Base-by-base conservation (phyloP, 495 filamentous ascomycete genomes). In the Penicillium malachiteum region DNA sequence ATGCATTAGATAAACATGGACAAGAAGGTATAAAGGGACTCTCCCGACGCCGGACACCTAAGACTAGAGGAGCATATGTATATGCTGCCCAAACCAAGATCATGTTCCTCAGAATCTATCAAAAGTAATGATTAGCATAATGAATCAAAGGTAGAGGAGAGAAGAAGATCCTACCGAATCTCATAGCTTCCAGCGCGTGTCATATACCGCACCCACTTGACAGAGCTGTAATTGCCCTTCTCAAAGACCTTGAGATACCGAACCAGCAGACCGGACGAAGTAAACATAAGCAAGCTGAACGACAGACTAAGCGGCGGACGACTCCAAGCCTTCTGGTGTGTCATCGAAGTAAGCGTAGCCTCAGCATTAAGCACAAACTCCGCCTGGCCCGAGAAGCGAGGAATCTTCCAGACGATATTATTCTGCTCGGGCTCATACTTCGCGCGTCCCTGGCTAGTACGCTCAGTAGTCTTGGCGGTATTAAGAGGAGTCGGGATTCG, bases 171-270 rank as follows among this genome's bases (percentile, higher is more conserved):
- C 18, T 76, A 84, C 76, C 81, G 72, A 46, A 84, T 81, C 62
- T 82, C 80, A 58, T 82, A 82, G 64, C 80, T 82, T 40, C 80
- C 80, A 14, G 93, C 95, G 45, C 95, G 81, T 31, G 95, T 99
- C 95, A 99, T 99, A 74, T 99, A 99, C 63, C 95, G 77, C 60
- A 99, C 95, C 95, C 95, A 99, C 68, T 99, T 99, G 9, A 99
- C 95, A 62, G 89, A 95, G 53, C 88, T 92, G 68, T 99, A 99
- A 74, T 97, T 97, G 68, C 81, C 91, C 85, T 99, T 99, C 81
- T 99, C 95, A 76, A 99, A 99, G 26, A 99, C 95, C 77, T 99
- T 99, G 55, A 99, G 75, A 73, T 99, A 99, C 40, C 95, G 75
- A 47, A 99, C 95, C 59, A 99, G 67, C 63, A 99, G 70, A 13